Conservation (phyloP, 805 yeast species). For the Danielozyma ontarioensis region DNA sequence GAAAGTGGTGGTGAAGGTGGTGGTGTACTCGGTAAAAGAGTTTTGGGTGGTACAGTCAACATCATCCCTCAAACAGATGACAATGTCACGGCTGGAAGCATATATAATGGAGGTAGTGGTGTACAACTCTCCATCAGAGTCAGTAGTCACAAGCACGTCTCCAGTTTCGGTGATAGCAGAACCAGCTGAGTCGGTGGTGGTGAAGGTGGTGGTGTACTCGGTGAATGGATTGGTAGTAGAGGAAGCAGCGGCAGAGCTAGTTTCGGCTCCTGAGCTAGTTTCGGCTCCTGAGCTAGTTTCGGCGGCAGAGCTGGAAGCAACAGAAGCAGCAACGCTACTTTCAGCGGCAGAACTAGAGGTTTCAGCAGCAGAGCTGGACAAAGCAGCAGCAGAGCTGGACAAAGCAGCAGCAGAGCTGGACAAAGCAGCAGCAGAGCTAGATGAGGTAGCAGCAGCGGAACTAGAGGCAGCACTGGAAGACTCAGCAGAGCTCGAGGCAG, state of each 20-base stretch:
- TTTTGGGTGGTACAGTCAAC: not conserved
- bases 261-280: too few species aligned
- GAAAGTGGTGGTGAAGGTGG: not conserved
- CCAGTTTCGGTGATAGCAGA: conserved; percentile 17
- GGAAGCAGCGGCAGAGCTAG: not conserved
- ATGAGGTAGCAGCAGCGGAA: conserved; percentile 2
- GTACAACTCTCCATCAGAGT: conserved; percentile 13
- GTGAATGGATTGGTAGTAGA: conserved; percentile 1
- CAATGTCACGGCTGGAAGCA: too few species aligned
- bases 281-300: too few species aligned
- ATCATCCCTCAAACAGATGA: too few species aligned
- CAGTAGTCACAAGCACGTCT: conserved; percentile 3
- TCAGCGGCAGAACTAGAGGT: too few species aligned
- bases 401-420: too few species aligned
- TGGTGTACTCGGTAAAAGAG: not conserved
- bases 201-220: conserved; percentile 2
- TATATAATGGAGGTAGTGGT: not conserved
- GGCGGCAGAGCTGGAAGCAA: too few species aligned
- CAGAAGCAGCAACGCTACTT: too few species aligned
- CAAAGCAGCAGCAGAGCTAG: conserved; percentile 4
- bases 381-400: too few species aligned
- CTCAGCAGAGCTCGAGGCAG: not conserved
- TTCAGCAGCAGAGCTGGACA: too few species aligned
- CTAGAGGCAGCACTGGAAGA: conserved; percentile 4
- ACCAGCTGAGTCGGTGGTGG: conserved; percentile 6